These are phyloP conservation scores for Tuber aestivum DNA, from an alignment of 495 filamentous ascomycete genomes.

Conservation along the genomic window DNA sequence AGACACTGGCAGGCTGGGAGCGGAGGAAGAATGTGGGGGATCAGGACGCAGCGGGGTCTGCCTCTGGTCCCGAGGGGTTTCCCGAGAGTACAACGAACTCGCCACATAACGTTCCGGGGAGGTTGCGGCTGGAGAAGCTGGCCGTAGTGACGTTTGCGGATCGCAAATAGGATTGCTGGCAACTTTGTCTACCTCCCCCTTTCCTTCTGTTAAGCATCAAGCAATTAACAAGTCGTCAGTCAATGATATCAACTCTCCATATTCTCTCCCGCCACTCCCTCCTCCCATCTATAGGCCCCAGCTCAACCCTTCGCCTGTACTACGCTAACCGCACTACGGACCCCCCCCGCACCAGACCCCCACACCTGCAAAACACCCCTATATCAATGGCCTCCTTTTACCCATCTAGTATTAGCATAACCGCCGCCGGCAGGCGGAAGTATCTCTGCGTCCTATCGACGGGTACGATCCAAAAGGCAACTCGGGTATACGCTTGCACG, in stretches of 20 bases:
- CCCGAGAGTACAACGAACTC: constrained; percentile 54
- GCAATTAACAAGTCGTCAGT: too few species aligned
- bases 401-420: constrained; percentile 59
- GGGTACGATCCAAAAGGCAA: constrained; percentile 70
- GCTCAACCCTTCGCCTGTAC: constrained; percentile 78
- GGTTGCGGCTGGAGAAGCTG: constrained; percentile 75
- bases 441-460: constrained; percentile 83
- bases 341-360: constrained; percentile 77
- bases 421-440: constrained; percentile 75
- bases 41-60: constrained; percentile 56
- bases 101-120: constrained; percentile 45
- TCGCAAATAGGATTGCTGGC: constrained; percentile 48
- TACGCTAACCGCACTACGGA: constrained; percentile 79
- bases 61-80: constrained; percentile 70
- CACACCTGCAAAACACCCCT: constrained; percentile 75
- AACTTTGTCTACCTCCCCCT: constrained; percentile 51
- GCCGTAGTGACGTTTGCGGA: constrained; percentile 73
- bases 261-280: too few species aligned
- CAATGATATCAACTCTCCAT: constrained; percentile 70
- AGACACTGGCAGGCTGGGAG: constrained; percentile 51
- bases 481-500: constrained; percentile 70
- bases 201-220: neutral
- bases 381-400: constrained; percentile 77
- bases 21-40: too few species aligned
- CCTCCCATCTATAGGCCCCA: constrained; percentile 76